phyloP scores from a whole-genome alignment of 2,329 filamentous ascomycete species.

The Aspergillus phoenicis region DNA sequence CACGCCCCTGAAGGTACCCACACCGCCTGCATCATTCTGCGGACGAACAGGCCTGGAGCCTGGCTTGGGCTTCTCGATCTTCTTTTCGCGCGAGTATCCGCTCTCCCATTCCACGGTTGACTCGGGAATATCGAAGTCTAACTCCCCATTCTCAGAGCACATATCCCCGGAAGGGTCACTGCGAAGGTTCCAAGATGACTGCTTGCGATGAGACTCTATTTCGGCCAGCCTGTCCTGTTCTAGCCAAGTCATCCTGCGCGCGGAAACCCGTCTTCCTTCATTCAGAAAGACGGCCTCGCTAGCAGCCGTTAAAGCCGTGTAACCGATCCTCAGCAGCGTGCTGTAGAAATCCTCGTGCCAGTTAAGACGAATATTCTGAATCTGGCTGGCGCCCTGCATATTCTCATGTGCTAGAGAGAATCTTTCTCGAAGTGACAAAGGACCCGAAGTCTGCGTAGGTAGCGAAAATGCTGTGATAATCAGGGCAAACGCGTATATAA shows the following conservation, averaged over 20 bases:
- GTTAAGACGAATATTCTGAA: conserved; percentile 77
- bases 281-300: conserved; percentile 96
- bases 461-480: conserved; percentile 71
- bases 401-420: conserved; percentile 76
- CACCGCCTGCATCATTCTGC: conserved; percentile 57
- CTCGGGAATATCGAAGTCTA: conserved; percentile 39
- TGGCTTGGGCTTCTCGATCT: conserved; percentile 44
- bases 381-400: conserved; percentile 86
- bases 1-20: conserved; percentile 77
- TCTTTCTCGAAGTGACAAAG: conserved; percentile 59
- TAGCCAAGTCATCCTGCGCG: conserved; percentile 82
- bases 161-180: conserved; percentile 19
- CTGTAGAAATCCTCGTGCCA: conserved; percentile 96
- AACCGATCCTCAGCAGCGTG: conserved; percentile 80
- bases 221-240: conserved; percentile 84
- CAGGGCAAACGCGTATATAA: conserved; percentile 78
- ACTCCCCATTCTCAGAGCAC: conserved; percentile 36
- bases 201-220: conserved; percentile 57
- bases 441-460: conserved; percentile 53
- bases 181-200: conserved; percentile 21
- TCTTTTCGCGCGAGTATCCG: conserved; percentile 50
- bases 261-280: conserved; percentile 74
- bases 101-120: conserved; percentile 44
- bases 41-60: conserved; percentile 40
- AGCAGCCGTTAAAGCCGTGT: conserved; percentile 85